Percentiles rank a stretch among this genome's conserved stretches.
Conservation (phyloP, 495 filamentous ascomycete species). For the Hypomontagnella submonticulosa region DNA sequence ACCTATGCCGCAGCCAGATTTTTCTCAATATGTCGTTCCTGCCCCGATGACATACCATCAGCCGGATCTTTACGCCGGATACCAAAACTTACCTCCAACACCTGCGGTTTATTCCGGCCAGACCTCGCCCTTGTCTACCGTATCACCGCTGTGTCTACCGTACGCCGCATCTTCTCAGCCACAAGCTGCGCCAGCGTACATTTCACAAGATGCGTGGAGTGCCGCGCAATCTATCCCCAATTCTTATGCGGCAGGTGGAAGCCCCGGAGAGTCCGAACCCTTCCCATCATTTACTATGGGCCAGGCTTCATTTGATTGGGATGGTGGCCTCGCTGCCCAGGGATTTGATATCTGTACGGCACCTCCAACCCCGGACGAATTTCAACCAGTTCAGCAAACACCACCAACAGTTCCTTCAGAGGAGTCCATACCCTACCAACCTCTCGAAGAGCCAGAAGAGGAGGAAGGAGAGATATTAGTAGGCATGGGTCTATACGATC, state of each 20-base stretch:
- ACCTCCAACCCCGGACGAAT: slow-evolving; percentile 71
- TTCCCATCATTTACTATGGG: slow-evolving; percentile 34
- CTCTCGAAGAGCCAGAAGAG: slow-evolving; percentile 56
- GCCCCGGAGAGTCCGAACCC: slow-evolving; percentile 22
- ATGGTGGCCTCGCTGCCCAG: slow-evolving; percentile 50
- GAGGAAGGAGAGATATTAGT: slow-evolving; percentile 75
- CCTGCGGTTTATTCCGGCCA: slow-evolving; percentile 57
- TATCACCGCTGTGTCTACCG: slow-evolving; percentile 56
- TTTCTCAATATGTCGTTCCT: slow-evolving; percentile 47
- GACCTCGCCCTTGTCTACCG: slow-evolving; percentile 55
- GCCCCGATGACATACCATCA: slow-evolving; percentile 48
- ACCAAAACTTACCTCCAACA: slow-evolving; percentile 56
- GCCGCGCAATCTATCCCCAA: slow-evolving; percentile 28
- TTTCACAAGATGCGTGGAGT: slow-evolving; percentile 42
- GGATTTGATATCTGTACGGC: slow-evolving; percentile 55
- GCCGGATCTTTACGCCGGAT: slow-evolving; percentile 50
- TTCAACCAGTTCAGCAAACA: slow-evolving; percentile 61
- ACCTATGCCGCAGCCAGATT: slow-evolving; percentile 49
- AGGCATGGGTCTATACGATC: slow-evolving; percentile 85
- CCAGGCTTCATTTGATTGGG: slow-evolving; percentile 52
- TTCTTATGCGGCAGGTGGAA: slow-evolving; percentile 20
- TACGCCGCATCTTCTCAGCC: slow-evolving; percentile 44
- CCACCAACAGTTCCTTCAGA: slow-evolving; percentile 55
- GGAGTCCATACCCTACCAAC: slow-evolving; percentile 57
- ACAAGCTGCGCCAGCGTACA: slow-evolving; percentile 36